Conservation (phyloP, 805 yeast genomes). For the Ogataea methanolica region DNA sequence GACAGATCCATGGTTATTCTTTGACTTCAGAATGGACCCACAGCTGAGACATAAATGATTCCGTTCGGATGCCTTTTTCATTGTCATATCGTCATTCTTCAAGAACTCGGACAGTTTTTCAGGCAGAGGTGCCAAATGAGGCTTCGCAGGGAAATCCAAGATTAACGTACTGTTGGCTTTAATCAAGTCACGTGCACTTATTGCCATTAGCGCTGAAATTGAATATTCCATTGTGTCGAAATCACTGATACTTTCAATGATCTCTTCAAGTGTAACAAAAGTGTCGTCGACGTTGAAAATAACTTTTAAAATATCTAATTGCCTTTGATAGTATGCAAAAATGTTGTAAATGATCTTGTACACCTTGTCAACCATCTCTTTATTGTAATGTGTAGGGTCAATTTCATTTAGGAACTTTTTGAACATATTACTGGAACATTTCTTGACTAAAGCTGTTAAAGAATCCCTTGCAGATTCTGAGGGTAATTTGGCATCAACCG, state of each 20-base stretch:
- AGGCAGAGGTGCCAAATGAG: constrained; percentile 19
- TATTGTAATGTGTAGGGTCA: constrained; percentile 28
- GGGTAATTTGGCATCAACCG: constrained; percentile 1
- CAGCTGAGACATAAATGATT: constrained; percentile 23
- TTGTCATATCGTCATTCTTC: constrained; percentile 39
- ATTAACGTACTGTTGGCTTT: constrained; percentile 29
- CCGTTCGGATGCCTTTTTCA: constrained; percentile 16
- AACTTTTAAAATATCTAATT: constrained; percentile 28
- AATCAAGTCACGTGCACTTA: constrained; percentile 4
- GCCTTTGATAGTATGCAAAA: constrained; percentile 27
- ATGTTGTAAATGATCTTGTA: constrained; percentile 33
- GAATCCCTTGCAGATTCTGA: constrained; percentile 4
- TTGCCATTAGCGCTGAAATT: constrained; percentile 13
- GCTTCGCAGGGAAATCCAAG: constrained; percentile 26
- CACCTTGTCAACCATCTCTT: constrained; percentile 34
- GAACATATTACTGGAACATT: constrained; percentile 15
- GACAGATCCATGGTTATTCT: constrained; percentile 11
- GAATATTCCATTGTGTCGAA: constrained; percentile 14
- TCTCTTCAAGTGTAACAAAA: constrained; percentile 20
- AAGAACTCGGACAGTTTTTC: constrained; percentile 40
- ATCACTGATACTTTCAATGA: constrained; percentile 11
- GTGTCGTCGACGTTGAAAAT: constrained; percentile 24
- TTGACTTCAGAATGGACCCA: constrained; percentile 16
- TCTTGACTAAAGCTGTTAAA: constrained; percentile 7
- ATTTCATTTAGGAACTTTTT: constrained; percentile 19